Base-by-base conservation (phyloP, 352 stramenopile species). In the Pythium vanterpoolii region DNA sequence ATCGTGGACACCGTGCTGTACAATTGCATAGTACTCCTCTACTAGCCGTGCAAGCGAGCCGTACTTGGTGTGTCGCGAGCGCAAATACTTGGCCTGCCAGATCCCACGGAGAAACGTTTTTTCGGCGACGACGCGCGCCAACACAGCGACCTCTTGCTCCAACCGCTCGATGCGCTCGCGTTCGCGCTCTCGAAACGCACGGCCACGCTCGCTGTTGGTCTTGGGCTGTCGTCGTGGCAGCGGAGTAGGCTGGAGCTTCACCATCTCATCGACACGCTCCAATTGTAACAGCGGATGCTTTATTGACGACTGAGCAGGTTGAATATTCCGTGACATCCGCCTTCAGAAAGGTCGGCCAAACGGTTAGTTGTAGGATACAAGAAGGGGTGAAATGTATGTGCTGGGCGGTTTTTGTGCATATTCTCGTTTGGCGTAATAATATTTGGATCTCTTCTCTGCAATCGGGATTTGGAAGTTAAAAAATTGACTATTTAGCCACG, bases 121-220 rank as follows among this genome's bases (percentile, higher is more conserved):
- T 1, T 59, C 58, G 24, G 47, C 33, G 2, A 58, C 31, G 14
- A 52, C 36, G 13, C 30, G 36, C 40, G 42, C 13, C 14, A 64
- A 21, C 28, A 8, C 19, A 1, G 2, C 21, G 9, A 64, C 48
- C 5, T 13, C 7, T 11, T 23, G 3, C 38, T 58, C 47, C 18
- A 64, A 27, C 4, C 43, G 36, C 5, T 16, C 46, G 7, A 28
- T 19, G 13, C 10, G 42, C n/a, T 52, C 14, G 7, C 43, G 48
- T 65, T 73, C 18, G 18, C 54, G 61, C 33, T 28, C 23, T 18
- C 60, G 52, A 40, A 69, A 69, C 18, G 44, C 54, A 19, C 43
- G 48, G 23, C 54, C 54, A 13, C 62, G 62, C 43, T 69, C 54
- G 39, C 54, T 69, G 49, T 27, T 57, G 11, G 33, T 45, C 56